These are phyloP conservation scores for Phoma sp. DNA, from an alignment of 2,329 filamentous ascomycete species.

Conservation along the genomic window DNA sequence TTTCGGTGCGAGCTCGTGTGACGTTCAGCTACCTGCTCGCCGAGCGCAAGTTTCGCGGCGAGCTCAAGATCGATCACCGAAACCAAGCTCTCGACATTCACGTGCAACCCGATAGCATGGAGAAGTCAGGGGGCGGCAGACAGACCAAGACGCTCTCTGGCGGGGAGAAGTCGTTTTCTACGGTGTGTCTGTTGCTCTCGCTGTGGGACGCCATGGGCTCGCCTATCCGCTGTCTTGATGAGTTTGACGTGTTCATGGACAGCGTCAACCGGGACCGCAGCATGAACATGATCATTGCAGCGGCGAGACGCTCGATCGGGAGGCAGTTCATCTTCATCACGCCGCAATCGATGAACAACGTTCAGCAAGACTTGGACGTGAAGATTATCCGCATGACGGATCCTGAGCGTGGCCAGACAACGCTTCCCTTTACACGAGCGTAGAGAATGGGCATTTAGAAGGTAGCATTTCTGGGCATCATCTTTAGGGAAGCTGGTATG, in stretches of 20 bases:
- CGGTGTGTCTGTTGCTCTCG: slow-evolving; percentile 88
- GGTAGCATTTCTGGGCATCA: neutral
- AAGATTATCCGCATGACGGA: slow-evolving; percentile 74
- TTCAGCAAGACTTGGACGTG: slow-evolving; percentile 65
- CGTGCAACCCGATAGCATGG: slow-evolving; percentile 73
- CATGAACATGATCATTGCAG: slow-evolving; percentile 90
- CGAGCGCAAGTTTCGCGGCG: slow-evolving; percentile 87
- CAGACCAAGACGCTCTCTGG: slow-evolving; percentile 92
- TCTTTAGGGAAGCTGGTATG: neutral
- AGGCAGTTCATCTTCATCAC: slow-evolving; percentile 97
- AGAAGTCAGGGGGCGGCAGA: slow-evolving; percentile 71
- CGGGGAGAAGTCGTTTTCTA: slow-evolving; percentile 97
- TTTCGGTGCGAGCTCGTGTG: slow-evolving; percentile 82
- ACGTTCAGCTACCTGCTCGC: slow-evolving; percentile 89
- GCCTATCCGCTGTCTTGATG: slow-evolving; percentile 90
- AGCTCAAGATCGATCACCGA: slow-evolving; percentile 78
- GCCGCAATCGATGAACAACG: slow-evolving; percentile 75
- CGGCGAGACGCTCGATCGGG: slow-evolving; percentile 84
- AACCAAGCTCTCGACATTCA: slow-evolving; percentile 77
- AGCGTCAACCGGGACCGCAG: slow-evolving; percentile 92
- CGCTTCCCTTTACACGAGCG: slow-evolving; percentile 39
- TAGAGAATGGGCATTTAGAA: neutral
- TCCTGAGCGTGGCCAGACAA: slow-evolving; percentile 59
- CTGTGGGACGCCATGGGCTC: slow-evolving; percentile 99
- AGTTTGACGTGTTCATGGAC: slow-evolving; percentile 99